These are phyloP conservation scores for Citrullus mucosospermus DNA, from an alignment of 306 rosid species.

Conservation along the genomic window DNA sequence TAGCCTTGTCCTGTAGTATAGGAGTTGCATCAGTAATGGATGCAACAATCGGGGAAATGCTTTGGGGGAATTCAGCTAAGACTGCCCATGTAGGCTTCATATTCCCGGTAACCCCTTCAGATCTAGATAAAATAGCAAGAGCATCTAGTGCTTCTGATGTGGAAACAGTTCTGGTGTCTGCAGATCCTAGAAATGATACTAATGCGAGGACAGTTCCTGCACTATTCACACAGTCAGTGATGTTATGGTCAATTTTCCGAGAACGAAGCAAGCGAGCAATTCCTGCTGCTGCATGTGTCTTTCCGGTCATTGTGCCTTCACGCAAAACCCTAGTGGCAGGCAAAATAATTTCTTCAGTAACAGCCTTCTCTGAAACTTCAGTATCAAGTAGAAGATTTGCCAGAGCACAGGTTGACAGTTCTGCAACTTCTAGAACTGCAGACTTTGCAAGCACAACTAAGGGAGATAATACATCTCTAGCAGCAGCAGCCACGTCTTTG, in stretches of 20 bases:
- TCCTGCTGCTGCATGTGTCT: conserved; percentile 87
- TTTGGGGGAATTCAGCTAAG: conserved; percentile 69
- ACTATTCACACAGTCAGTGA: conserved; percentile 71
- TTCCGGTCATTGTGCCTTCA: conserved; percentile 72
- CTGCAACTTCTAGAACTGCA: conserved; percentile 72
- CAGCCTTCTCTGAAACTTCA: conserved; percentile 70
- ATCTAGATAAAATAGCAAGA: conserved; percentile 79
- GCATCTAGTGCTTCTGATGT: conserved; percentile 83
- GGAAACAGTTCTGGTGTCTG: conserved; percentile 47
- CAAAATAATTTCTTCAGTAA: conserved; percentile 64
- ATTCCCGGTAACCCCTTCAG: conserved; percentile 37
- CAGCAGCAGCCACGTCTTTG: conserved; percentile 64
- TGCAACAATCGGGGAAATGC: conserved; percentile 69
- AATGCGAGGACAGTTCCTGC: conserved; percentile 86
- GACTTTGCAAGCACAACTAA: conserved; percentile 63
- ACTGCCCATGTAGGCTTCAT: conserved; percentile 82
- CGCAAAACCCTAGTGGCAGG: conserved; percentile 84
- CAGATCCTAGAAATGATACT: conserved; percentile 76
- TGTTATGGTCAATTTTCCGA: conserved; percentile 44
- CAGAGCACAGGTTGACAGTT: conserved; percentile 75
- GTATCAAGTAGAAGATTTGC: conserved; percentile 80
- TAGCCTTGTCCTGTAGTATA: conserved; percentile 70
- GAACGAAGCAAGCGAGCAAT: conserved; percentile 80
- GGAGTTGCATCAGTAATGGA: conserved; percentile 67
- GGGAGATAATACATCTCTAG: conserved; percentile 54